These are phyloP conservation scores for Raffaelea ambrosiae DNA, from an alignment of 2,329 filamentous ascomycete species.

Conservation along the genomic window DNA sequence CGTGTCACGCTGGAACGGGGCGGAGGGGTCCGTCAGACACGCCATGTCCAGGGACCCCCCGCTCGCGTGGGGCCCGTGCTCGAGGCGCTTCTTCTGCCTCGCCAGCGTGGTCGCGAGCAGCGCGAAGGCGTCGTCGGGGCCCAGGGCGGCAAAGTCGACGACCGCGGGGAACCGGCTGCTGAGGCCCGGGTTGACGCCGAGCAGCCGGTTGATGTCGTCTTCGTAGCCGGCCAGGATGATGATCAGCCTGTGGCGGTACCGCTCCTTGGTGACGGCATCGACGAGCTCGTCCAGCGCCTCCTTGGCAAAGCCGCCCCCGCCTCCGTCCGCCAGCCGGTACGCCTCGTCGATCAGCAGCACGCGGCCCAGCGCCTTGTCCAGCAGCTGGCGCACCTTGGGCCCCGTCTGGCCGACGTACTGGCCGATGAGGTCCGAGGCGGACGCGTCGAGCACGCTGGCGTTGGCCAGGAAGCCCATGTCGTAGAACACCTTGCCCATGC, in stretches of 20 bases:
- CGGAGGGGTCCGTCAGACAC: conserved; percentile 26
- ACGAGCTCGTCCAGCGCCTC: conserved; percentile 48
- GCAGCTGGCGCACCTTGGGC: conserved; percentile 50
- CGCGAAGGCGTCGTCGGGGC: conserved; percentile 30
- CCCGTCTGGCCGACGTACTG: conserved; percentile 63
- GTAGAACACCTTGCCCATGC: conserved; percentile 68
- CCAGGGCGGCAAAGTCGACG: conserved; percentile 44
- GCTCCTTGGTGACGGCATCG: conserved; percentile 43
- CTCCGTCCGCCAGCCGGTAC: conserved; percentile 53
- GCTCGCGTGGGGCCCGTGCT: not conserved
- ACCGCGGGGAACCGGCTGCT: conserved; percentile 57
- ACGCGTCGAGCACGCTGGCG: conserved; percentile 43
- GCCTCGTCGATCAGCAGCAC: conserved; percentile 68
- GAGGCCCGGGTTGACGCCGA: conserved; percentile 53
- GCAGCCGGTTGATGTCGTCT: conserved; percentile 53
- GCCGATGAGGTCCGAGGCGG: conserved; percentile 60
- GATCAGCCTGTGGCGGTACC: conserved; percentile 51
- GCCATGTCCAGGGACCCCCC: conserved; percentile 16
- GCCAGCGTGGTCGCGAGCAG: conserved; percentile 29
- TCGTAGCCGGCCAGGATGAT: conserved; percentile 64
- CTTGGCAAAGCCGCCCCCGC: conserved; percentile 42
- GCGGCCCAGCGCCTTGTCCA: conserved; percentile 55
- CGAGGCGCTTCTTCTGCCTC: conserved; percentile 9
- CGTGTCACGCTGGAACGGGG: not conserved
- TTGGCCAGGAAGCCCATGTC: conserved; percentile 60